Percentiles rank a stretch among this genome's conserved stretches.
Evolutionary conservation across 2,329 filamentous ascomycete genomes (phyloP).

Genomic region (Sclerotinia sclerotiorum): DNA sequence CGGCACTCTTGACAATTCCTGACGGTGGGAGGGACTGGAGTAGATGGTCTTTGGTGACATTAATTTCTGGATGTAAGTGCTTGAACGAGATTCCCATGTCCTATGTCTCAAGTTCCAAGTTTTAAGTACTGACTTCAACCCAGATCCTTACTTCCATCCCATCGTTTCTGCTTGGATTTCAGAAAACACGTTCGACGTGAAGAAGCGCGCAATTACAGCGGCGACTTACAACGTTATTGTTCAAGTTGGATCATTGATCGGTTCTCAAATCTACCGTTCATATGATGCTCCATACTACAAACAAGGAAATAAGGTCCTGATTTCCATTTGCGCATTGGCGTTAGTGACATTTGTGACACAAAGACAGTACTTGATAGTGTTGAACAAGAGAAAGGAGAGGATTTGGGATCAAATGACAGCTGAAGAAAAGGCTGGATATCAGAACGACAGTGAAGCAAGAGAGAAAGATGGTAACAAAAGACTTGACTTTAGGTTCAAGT

Average conservation of each 20-base stretch:
- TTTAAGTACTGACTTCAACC: neutral
- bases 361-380: constrained; percentile 48
- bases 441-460: constrained; percentile 46
- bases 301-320: constrained; percentile 54
- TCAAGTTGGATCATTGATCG: constrained; percentile 44
- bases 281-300: constrained; percentile 52
- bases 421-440: constrained; percentile 49
- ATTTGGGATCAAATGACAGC: constrained; percentile 49
- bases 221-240: constrained; percentile 60
- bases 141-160: constrained; percentile 40
- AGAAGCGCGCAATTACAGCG: constrained; percentile 60
- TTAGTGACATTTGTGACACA: constrained; percentile 46
- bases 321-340: constrained; percentile 49
- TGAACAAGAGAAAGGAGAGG: constrained; percentile 50
- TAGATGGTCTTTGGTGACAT: constrained; percentile 26
- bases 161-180: constrained; percentile 51
- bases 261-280: constrained; percentile 44
- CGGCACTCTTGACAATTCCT: constrained; percentile 15
- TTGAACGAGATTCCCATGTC: constrained; percentile 20
- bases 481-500: constrained; percentile 22
- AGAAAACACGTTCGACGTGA: constrained; percentile 60
- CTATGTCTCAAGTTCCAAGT: neutral
- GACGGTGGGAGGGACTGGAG: constrained; percentile 31
- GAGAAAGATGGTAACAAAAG: constrained; percentile 21
- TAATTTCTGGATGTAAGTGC: constrained; percentile 28